Percentiles rank a stretch among this genome's conserved stretches.
Conservation (phyloP, 768 basidiomycete genomes). For the Gautieria morchelliformis region DNA sequence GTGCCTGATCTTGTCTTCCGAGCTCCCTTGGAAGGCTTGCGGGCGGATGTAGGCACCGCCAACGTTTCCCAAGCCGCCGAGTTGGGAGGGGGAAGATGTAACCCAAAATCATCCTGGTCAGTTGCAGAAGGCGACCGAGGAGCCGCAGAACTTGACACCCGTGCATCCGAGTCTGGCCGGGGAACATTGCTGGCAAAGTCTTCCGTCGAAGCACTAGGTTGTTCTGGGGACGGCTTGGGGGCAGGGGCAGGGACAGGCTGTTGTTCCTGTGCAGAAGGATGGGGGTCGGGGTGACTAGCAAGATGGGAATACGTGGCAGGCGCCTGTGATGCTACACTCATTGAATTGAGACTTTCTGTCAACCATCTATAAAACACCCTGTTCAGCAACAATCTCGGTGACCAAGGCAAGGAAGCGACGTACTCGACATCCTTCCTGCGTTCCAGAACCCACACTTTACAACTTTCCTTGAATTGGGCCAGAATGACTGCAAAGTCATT, state of each 20-base stretch:
- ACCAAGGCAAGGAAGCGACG: slow-evolving; percentile 18
- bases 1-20: too few species aligned
- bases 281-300: background rate
- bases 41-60: too few species aligned
- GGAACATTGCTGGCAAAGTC: slow-evolving; percentile 21
- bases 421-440: slow-evolving; percentile 72
- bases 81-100: too few species aligned
- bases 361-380: slow-evolving; percentile 2
- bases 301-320: background rate
- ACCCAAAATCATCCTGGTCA: too few species aligned
- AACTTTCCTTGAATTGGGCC: slow-evolving; percentile 63
- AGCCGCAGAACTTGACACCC: slow-evolving; percentile 16
- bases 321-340: slow-evolving; percentile 28
- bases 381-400: too few species aligned
- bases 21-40: too few species aligned
- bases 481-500: slow-evolving; percentile 73
- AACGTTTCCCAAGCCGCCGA: too few species aligned
- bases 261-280: background rate
- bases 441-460: slow-evolving; percentile 62
- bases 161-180: slow-evolving; percentile 28
- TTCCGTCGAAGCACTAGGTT: background rate
- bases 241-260: background rate
- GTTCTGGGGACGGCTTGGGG: background rate
- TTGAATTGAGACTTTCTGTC: slow-evolving; percentile 23
- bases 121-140: too few species aligned